Base-by-base conservation (phyloP, 2,329 filamentous ascomycete species). In the Alternaria solani region DNA sequence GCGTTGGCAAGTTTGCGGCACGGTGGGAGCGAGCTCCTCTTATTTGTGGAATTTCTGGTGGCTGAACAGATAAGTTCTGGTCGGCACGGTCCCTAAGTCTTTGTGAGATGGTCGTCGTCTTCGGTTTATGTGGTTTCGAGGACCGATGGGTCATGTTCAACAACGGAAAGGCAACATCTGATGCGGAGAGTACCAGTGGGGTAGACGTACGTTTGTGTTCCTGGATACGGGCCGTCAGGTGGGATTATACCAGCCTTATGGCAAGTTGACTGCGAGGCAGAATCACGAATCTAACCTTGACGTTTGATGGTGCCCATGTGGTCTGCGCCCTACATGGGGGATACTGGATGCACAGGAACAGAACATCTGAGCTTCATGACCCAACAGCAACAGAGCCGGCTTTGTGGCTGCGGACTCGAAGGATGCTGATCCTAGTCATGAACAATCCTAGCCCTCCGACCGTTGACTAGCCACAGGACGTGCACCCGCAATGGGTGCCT, bases 91-190 rank as follows among this genome's bases (percentile, higher is more conserved):
- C 72, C 68, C 75, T 78, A 59, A 69, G 66, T 66, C 67, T 72
- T 62, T 68, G 74, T 78, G 73, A 78, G 74, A 73, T 73, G 61
- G 70, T 74, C 55, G 68, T 68, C 44, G 69, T 66, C 62, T 75
- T 72, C 49, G 65, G 56, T 55, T 65, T 68, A 68, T 67, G 64
- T 59, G 56, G 63, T 67, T 70, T 68, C 49, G 66, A 58, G 68
- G 72, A 75, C 70, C 73, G 66, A 67, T 63, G 66, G 76, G 74
- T 77, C 75, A 76, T 76, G 66, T 66, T 74, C 68, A 71, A 67
- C 60, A 64, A 61, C 59, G 60, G 59, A 64, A 66, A 59, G 65
- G 63, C 65, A 66, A 68, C 70, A 76, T 77, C 62, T 68, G 68
- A 61, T 65, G 64, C 62, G 51, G 56, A 51, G 60, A 61, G 63